Percentiles rank a stretch among this genome's conserved stretches.
phyloP scores from a whole-genome alignment of 164 flowering plant genomes.

The Vitis riparia region DNA sequence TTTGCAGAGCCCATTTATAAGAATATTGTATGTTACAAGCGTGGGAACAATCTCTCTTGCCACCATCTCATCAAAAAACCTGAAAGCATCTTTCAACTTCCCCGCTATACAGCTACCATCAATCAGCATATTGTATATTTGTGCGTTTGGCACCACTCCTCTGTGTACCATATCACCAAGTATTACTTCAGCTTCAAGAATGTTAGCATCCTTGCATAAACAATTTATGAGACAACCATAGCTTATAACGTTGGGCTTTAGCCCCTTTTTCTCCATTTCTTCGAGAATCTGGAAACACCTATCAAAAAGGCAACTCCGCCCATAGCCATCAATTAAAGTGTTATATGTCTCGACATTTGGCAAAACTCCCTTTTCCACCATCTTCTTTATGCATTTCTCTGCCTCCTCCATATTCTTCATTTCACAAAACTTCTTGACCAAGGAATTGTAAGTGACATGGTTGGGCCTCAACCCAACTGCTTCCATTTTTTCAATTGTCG shows the following conservation, averaged over 20 bases:
- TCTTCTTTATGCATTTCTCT: constrained; percentile 49
- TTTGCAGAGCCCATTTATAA: constrained; percentile 62
- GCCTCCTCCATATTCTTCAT: constrained; percentile 53
- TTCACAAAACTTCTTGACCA: constrained; percentile 55
- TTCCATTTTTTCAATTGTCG: constrained; percentile 44
- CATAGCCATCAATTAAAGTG: constrained; percentile 66
- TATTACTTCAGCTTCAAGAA: constrained; percentile 60
- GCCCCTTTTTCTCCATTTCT: constrained; percentile 55
- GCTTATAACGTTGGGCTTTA: constrained; percentile 59
- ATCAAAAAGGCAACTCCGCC: constrained; percentile 37
- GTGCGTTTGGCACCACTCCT: constrained; percentile 50
- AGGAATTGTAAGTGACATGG: constrained; percentile 44
- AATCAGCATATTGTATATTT: constrained; percentile 67
- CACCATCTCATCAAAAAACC: constrained; percentile 47
- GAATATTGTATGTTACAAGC: constrained; percentile 68
- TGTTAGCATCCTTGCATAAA: constrained; percentile 56
- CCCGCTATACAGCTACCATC: constrained; percentile 54
- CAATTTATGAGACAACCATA: constrained; percentile 69
- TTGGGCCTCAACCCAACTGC: constrained; percentile 39
- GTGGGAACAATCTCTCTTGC: constrained; percentile 39
- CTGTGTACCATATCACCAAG: constrained; percentile 47
- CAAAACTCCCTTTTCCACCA: constrained; percentile 46
- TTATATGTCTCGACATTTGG: constrained; percentile 58
- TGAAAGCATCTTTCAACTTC: constrained; percentile 46
- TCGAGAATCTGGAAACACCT: constrained; percentile 64